Evolutionary conservation across 176 grass and related monocot species (phyloP), one percentile per base, ranked within the genome.

Genomic region (Rhynchospora pubera): DNA sequence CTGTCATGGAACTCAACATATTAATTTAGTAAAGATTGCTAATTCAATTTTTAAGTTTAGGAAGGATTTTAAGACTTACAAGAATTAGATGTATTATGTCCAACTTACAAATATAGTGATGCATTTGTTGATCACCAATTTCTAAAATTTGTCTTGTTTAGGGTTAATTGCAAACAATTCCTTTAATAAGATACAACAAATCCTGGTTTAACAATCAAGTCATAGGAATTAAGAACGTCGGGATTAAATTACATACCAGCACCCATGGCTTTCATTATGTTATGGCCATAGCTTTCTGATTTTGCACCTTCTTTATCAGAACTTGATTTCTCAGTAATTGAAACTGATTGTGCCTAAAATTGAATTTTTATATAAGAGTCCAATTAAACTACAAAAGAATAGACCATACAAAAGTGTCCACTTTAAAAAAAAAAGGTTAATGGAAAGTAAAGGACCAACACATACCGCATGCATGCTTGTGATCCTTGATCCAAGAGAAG

Each of bases 251-350:
- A 82, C 34, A 64, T 91, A 93, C 96, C 96, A 88, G 96, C 91
- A 45, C 96, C 96, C 96, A 95, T 95, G 39, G 96, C 84, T 64
- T 93, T 86, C 67, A 92, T 91, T 92, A 95, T 99, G 73, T 93
- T 83, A 74, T 67, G 77, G 82, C 89, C 95, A 75, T 99, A 99
- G 5, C 46, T 26, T 30, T 91, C 86, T 11, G 96, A 99, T 66
- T 90, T 99, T 22, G 84, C 84, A 3, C 78, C 70, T 21, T 86
- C 86, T 0, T 64, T 58, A 57, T 93, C 91, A 16, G 43, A 82
- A 82, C 13, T 65, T 10, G 21, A 12, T 66, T 82, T 64, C 79
- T 82, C 43, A 60, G 16, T 80, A 64, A 39, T 82, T 50, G 79
- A 51, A 66, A 44, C 39, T 22, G 66, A 32, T 76, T 76, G 70